Evolutionary conservation across 345 rosid species (phyloP).

Genomic region (Lepidium sativum): DNA sequence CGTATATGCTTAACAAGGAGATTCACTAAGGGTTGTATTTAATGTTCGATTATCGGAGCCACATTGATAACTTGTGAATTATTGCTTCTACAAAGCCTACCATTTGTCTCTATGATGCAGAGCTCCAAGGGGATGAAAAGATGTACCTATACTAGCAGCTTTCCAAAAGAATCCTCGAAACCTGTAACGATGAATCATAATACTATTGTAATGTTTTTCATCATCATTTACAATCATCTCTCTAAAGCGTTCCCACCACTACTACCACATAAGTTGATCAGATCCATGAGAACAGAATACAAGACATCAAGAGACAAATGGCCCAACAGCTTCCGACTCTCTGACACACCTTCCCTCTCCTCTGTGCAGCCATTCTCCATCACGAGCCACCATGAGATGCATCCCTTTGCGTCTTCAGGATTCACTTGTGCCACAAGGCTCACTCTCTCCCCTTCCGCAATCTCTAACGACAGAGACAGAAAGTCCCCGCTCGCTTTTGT

Average conservation of each 20-base stretch:
- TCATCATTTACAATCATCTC: neutral
- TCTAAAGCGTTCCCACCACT: conserved; percentile 32
- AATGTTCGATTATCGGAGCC: neutral
- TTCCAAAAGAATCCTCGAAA: conserved; percentile 97
- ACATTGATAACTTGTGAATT: neutral
- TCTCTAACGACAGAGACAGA: conserved; percentile 64
- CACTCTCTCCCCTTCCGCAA: conserved; percentile 73
- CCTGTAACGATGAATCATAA: conserved; percentile 31
- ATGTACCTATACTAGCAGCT: conserved; percentile 92
- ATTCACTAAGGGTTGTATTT: neutral
- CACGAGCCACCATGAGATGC: conserved; percentile 89
- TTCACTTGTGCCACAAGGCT: conserved; percentile 84
- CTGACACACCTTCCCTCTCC: conserved; percentile 47
- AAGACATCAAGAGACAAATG: conserved; percentile 61
- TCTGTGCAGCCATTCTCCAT: conserved; percentile 69
- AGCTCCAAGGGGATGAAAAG: neutral
- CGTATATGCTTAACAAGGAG: neutral
- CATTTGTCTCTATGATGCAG: neutral
- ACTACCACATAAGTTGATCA: conserved; percentile 62
- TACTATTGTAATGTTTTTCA: neutral
- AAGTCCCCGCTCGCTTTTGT: conserved; percentile 70
- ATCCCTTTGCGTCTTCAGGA: conserved; percentile 56
- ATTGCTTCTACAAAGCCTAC: neutral
- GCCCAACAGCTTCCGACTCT: conserved; percentile 66
- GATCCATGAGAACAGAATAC: conserved; percentile 64